Conservation (phyloP, 768 basidiomycete genomes). For the Boletus eberwhitei region DNA sequence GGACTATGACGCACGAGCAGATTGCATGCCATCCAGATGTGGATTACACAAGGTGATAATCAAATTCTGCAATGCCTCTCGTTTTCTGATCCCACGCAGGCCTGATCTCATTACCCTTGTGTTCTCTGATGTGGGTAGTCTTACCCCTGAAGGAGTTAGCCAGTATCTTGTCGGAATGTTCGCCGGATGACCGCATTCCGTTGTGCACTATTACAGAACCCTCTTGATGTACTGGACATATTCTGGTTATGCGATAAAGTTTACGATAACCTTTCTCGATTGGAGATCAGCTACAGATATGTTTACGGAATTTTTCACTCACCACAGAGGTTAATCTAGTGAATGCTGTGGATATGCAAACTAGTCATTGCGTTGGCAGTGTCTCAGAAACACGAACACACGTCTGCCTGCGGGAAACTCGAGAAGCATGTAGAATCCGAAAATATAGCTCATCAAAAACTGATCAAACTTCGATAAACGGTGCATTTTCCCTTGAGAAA, state of each 20-base stretch:
- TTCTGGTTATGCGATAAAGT: conserved; percentile 29
- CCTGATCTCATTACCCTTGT: conserved; percentile 93
- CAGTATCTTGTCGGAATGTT: conserved; percentile 96
- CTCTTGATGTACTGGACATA: conserved; percentile 2
- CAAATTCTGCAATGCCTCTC: conserved; percentile 8
- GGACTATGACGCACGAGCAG: conserved; percentile 73
- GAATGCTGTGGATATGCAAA: conserved; percentile 5
- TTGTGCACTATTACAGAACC: conserved; percentile 1
- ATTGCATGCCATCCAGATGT: conserved; percentile 82
- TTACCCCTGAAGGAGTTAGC: conserved; percentile 91
- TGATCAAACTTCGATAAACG: conserved; percentile 20
- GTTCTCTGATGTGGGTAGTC: conserved; percentile 90
- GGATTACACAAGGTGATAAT: conserved; percentile 82
- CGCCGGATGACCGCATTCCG: conserved; percentile 50
- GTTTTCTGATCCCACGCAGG: conserved; percentile 40
- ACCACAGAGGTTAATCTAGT: conserved; percentile 14
- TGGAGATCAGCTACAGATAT: conserved; percentile 19
- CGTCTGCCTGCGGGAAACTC: conserved; percentile 17
- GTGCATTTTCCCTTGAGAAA: conserved; percentile 14
- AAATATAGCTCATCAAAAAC: conserved; percentile 21
- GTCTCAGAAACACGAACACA: conserved; percentile 16
- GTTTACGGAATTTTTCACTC: conserved; percentile 17
- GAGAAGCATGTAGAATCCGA: conserved; percentile 9
- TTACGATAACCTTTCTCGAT: conserved; percentile 36
- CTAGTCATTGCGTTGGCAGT: conserved; percentile 6